Evolutionary conservation across 768 basidiomycete species (phyloP).

Genomic region (Russula sp.): DNA sequence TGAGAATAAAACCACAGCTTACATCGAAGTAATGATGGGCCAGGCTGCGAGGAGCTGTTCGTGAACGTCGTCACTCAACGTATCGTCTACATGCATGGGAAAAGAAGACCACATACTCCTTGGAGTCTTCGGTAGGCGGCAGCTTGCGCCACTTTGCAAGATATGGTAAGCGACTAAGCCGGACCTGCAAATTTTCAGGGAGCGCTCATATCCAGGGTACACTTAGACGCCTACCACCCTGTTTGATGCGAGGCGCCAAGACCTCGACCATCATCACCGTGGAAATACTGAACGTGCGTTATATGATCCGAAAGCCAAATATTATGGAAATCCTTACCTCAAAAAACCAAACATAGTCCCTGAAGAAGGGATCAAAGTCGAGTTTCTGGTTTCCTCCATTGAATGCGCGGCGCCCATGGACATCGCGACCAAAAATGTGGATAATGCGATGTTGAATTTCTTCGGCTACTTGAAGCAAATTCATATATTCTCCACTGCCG

Average conservation of each 20-base stretch:
- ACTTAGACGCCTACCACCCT: slow-evolving; percentile 64
- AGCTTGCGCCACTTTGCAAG: slow-evolving; percentile 81
- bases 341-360: slow-evolving; percentile 95
- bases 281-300: slow-evolving; percentile 65
- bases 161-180: slow-evolving; percentile 90
- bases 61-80: slow-evolving; percentile 14
- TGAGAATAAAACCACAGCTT: slow-evolving; percentile 29
- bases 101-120: slow-evolving; percentile 54
- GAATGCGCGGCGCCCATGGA: slow-evolving; percentile 78
- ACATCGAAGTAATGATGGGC: slow-evolving; percentile 95
- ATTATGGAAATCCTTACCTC: slow-evolving; percentile 46
- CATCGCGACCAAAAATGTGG: slow-evolving; percentile 94
- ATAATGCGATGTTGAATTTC: slow-evolving; percentile 99
- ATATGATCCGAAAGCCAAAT: background rate
- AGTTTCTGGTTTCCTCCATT: slow-evolving; percentile 87
- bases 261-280: slow-evolving; percentile 87
- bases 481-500: slow-evolving; percentile 97
- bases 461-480: slow-evolving; percentile 87
- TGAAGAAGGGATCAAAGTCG: slow-evolving; percentile 90
- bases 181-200: slow-evolving; percentile 45
- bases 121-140: slow-evolving; percentile 90
- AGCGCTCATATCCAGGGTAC: background rate
- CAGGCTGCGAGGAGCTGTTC: slow-evolving; percentile 74
- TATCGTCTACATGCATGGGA: background rate
- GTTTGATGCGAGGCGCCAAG: slow-evolving; percentile 98